Conservation (phyloP, 805 yeast species). For the Starmerella asiatica region DNA sequence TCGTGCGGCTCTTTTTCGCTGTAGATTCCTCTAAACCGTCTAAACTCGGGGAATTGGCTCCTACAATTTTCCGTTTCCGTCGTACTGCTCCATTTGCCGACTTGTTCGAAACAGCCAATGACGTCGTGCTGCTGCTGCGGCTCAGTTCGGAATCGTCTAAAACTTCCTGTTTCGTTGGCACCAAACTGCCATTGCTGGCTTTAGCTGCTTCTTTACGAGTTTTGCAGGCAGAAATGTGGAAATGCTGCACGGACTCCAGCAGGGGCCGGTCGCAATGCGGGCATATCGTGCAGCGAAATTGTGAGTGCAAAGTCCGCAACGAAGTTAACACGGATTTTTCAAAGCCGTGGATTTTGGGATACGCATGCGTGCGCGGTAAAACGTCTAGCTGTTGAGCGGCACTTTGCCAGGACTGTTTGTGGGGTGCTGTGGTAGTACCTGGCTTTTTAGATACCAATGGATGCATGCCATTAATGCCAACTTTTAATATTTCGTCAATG, state of each 20-base stretch:
- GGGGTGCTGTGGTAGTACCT: no score
- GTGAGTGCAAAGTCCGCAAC: conserved; percentile 21
- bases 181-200: no score
- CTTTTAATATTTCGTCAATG: background rate
- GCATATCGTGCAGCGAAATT: conserved; percentile 22
- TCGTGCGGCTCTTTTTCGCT: conserved; percentile 1
- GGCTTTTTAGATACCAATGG: no score
- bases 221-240: conserved; percentile 19
- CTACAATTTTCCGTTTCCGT: background rate
- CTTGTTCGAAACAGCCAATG: background rate
- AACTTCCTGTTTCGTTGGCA: background rate
- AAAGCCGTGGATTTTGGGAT: conserved; percentile 14
- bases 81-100: background rate
- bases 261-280: conserved; percentile 24
- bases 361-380: conserved; percentile 2
- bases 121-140: background rate
- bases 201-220: background rate
- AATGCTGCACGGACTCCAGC: conserved; percentile 16
- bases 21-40: background rate
- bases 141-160: background rate
- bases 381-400: conserved; percentile 15
- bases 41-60: no score
- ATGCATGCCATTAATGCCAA: no score
- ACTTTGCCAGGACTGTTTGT: conserved; percentile 15
- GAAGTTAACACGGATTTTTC: conserved; percentile 22